Evolutionary conservation across 192 early-diverging fungal species (phyloP), one percentile per base, ranked within the genome.

Genomic region (Gaertneriomyces sp.): DNA sequence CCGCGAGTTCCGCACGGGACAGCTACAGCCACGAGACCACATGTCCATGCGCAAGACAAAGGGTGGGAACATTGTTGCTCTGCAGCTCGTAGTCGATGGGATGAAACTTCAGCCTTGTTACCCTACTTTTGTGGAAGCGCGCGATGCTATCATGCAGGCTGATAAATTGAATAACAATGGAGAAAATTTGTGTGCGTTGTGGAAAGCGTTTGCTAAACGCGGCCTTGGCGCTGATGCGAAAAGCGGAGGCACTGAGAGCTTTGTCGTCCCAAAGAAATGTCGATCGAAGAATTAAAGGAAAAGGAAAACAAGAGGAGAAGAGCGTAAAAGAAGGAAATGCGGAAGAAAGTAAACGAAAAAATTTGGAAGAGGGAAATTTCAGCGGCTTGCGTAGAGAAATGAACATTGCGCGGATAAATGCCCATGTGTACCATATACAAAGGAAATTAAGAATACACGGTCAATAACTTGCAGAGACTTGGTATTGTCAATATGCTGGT

Each of bases 151-250:
- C 60, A 16, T 85, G 25, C 66, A 57, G 17, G 83, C 80, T 7
- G 75, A 82, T 43, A 53, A 80, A 41, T 16, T 77, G 7, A 53
- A 73, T 46, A 74, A 66, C 38, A 57, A 66, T 6, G 82, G 78
- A 0, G 64, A 58, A 42, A 73, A 83, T 71, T 49, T 57, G 45
- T 85, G 83, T 58, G 40, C 59, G 41, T 57, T 85, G 16, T 85
- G 80, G 76, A 73, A 72, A 52, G 81, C 42, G 33, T 83, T 98
- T 82, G 87, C 95, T 16, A 93, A 91, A 74, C 87, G 95, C 50
- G 95, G 95, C 17, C 71, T 98, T 42, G 95, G 95, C 4, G 66
- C 76, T 1, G 79, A 82, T 59, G 93, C 94, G 14, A 79, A 70
- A 51, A 55, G 38, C 38, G 72, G 72, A 7, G 81, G 78, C 0